Evolutionary conservation across 805 yeast genomes (phyloP).

Genomic region (Groenewaldozyma tartarivorans): DNA sequence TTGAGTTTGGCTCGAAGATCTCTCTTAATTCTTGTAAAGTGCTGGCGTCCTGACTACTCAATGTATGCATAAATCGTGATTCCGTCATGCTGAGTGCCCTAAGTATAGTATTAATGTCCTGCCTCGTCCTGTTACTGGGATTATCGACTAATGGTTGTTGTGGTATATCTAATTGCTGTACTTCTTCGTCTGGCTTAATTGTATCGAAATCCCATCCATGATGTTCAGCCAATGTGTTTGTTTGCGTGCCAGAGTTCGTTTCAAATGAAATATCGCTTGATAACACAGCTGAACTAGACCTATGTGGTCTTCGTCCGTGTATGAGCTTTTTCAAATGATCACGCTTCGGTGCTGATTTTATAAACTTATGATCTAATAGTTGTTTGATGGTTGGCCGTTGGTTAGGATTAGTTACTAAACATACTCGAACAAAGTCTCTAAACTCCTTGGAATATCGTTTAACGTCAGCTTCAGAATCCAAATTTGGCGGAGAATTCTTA

Average conservation of each 20-base stretch:
- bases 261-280: background rate
- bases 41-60: background rate
- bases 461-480: constrained; percentile 19
- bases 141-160: no score
- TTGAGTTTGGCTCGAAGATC: background rate
- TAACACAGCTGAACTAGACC: no score
- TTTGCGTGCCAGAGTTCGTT: constrained; percentile 4
- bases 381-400: constrained; percentile 55
- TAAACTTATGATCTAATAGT: constrained; percentile 56
- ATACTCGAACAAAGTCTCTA: constrained; percentile 56
- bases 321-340: constrained; percentile 32
- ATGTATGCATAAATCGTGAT: no score
- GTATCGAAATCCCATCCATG: constrained; percentile 33
- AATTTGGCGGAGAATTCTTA: constrained; percentile 37
- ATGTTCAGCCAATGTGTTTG: constrained; percentile 16
- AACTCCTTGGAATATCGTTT: constrained; percentile 37
- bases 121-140: no score
- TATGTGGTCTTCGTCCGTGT: no score
- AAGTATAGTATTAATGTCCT: no score
- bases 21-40: background rate
- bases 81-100: no score
- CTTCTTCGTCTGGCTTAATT: constrained; percentile 17
- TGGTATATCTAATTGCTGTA: background rate
- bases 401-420: constrained; percentile 63
- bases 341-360: constrained; percentile 34